Conservation (phyloP, 2,329 filamentous ascomycete species). For the Botrytis fragariae region DNA sequence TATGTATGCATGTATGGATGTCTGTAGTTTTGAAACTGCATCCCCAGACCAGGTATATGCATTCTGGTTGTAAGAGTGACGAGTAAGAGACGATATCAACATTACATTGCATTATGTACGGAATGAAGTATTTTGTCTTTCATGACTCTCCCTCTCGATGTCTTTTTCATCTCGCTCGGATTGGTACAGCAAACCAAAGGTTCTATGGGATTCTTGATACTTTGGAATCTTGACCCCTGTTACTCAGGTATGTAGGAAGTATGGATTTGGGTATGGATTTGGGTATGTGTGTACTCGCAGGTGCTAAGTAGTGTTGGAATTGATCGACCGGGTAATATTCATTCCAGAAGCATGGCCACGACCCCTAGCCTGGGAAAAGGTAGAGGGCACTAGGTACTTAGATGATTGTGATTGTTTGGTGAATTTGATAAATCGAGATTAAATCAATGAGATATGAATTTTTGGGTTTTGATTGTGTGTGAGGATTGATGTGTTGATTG, state of each 20-base stretch:
- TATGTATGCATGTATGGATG: not conserved
- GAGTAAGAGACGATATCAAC: not conserved
- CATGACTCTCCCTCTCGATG: not conserved
- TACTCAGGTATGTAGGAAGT: not conserved
- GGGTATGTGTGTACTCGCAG: too few relatives aligned
- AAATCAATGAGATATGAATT: not conserved
- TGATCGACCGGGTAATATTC: conserved; percentile 3
- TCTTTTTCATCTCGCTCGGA: not conserved
- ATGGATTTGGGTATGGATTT: too few relatives aligned
- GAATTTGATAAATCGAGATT: not conserved
- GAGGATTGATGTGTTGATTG: not conserved
- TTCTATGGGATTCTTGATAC: not conserved
- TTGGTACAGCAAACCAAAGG: not conserved
- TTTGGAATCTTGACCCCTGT: not conserved
- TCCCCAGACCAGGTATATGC: not conserved
- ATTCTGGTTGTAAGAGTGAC: not conserved
- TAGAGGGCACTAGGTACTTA: not conserved
- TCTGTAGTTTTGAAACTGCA: not conserved
- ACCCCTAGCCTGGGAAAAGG: not conserved
- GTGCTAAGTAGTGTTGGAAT: not conserved
- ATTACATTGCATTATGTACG: not conserved
- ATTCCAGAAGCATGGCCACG: conserved; percentile 11
- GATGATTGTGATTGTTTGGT: not conserved
- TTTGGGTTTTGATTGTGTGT: not conserved
- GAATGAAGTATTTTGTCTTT: not conserved